Percentiles rank a stretch among this genome's conserved stretches.
phyloP scores from a whole-genome alignment of 2,329 filamentous ascomycete species.

The Cladosporium halotolerans region DNA sequence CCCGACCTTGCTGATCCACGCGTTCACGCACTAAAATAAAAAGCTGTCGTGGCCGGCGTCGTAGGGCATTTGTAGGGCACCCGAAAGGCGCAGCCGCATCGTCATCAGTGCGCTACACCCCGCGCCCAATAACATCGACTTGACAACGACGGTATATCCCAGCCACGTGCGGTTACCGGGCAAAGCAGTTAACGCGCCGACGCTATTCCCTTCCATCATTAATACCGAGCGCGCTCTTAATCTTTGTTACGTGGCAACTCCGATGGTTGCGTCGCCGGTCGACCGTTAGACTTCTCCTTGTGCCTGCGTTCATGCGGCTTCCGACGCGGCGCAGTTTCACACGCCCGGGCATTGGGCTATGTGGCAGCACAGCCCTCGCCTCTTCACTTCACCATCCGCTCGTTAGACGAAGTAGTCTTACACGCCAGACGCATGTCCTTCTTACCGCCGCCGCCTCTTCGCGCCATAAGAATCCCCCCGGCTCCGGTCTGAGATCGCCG shows the following conservation, averaged over 20 bases:
- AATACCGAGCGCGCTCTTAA: not conserved
- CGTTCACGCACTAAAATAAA: no score
- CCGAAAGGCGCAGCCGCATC: no score
- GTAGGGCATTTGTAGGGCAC: no score
- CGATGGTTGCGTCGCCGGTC: not conserved
- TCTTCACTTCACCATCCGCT: not conserved
- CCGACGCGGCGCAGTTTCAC: constrained; percentile 11
- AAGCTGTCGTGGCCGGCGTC: no score
- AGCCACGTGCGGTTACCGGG: not conserved
- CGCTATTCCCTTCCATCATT: not conserved
- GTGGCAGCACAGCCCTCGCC: constrained; percentile 4
- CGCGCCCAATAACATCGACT: no score
- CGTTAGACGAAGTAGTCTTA: not conserved
- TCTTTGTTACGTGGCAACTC: not conserved
- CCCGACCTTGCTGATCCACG: no score
- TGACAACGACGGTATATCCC: not conserved
- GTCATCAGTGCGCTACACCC: no score
- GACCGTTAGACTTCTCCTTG: not conserved
- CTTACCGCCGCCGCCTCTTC: constrained; percentile 5
- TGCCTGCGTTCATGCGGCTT: constrained; percentile 5
- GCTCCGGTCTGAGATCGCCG: constrained; percentile 16
- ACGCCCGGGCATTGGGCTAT: constrained; percentile 5
- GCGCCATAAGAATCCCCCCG: not conserved
- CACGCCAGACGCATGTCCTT: constrained; percentile 9
- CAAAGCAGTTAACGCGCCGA: not conserved